phyloP scores from a whole-genome alignment of 805 yeast species.

The Zygosaccharomyces gambellarensis region DNA sequence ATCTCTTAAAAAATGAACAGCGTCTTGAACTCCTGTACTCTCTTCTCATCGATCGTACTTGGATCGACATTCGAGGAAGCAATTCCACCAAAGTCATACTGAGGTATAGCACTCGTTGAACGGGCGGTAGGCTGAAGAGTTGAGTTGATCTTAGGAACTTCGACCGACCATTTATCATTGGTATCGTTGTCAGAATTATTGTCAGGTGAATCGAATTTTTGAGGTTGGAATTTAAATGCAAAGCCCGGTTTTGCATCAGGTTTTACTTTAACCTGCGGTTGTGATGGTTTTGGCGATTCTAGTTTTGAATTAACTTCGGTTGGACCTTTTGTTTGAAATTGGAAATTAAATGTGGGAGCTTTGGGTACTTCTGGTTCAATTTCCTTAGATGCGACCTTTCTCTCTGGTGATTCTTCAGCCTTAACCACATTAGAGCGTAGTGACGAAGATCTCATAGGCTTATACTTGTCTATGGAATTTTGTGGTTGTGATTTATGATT shows the following conservation, averaged over 20 bases:
- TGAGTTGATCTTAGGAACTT: background rate
- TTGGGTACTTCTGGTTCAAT: slow-evolving; percentile 7
- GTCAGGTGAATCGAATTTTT: background rate
- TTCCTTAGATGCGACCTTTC: background rate
- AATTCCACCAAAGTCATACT: slow-evolving; percentile 21
- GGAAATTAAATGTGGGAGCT: slow-evolving; percentile 11
- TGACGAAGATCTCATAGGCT: slow-evolving; percentile 38
- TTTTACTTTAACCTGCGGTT: background rate
- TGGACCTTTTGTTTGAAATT: slow-evolving; percentile 1
- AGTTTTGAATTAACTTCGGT: slow-evolving; percentile 7
- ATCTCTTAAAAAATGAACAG: slow-evolving; percentile 20
- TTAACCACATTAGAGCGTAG: slow-evolving; percentile 33
- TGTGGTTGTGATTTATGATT: slow-evolving; percentile 9
- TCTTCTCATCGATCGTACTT: slow-evolving; percentile 15
- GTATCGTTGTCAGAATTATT: slow-evolving; percentile 2
- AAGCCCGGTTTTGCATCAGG: background rate
- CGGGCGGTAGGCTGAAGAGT: background rate
- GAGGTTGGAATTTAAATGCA: background rate
- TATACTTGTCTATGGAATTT: slow-evolving; percentile 28
- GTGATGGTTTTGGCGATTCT: background rate
- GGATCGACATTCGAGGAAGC: slow-evolving; percentile 16
- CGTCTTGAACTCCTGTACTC: slow-evolving; percentile 22
- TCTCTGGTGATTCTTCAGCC: slow-evolving; percentile 16
- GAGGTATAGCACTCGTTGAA: background rate
- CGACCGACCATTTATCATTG: background rate